These are phyloP conservation scores for Encephalitozoon intestinalis DNA, from an alignment of 371 early-diverging fungal species.

Conservation along the genomic window DNA sequence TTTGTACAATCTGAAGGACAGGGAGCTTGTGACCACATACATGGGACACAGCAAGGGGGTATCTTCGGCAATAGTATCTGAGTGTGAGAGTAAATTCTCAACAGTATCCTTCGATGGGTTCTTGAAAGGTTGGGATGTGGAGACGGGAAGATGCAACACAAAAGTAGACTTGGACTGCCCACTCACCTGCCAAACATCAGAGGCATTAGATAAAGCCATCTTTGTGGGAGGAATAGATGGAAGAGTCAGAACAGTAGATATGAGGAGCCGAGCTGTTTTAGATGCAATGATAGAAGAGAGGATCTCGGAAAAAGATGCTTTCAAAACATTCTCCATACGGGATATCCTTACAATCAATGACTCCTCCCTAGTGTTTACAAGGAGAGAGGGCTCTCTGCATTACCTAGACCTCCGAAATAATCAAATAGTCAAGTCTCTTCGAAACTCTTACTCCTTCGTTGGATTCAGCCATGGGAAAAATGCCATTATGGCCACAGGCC, in stretches of 20 bases:
- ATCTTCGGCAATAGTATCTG: not conserved
- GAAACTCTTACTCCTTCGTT: not conserved
- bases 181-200: not conserved
- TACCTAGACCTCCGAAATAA: not conserved
- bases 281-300: not conserved
- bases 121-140: not conserved
- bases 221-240: not conserved
- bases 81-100: not conserved
- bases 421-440: not conserved
- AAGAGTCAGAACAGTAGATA: not conserved
- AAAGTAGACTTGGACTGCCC: not conserved
- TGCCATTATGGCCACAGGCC: not conserved
- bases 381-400: not conserved
- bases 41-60: slow-evolving; percentile 4
- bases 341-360: not conserved
- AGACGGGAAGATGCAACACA: not conserved
- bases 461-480: not conserved
- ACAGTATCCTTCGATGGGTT: slow-evolving; percentile 2
- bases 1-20: not conserved
- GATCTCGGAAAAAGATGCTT: not conserved
- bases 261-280: not conserved
- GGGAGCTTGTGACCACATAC: not conserved
- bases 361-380: not conserved
- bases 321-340: not conserved
- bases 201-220: not conserved